Base-by-base conservation (phyloP, 148 eudicot genomes). In the Fagopyrum esculentum region DNA sequence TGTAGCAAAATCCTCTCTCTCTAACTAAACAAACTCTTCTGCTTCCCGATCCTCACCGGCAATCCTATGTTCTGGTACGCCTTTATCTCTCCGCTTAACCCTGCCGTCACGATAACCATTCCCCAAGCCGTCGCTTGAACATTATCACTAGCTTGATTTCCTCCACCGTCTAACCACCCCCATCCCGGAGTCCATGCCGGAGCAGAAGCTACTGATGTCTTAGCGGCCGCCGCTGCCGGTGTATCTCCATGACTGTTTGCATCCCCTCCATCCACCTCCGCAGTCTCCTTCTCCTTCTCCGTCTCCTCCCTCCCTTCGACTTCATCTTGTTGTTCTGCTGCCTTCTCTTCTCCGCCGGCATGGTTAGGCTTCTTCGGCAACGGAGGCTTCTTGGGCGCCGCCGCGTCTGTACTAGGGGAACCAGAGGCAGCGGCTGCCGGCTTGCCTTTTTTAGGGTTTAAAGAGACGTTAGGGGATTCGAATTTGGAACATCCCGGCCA, bases 61-160 rank as follows among this genome's bases (percentile, higher is more conserved):
- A 88, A 72, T 40, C 98, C 98, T 73, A 89, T 89, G 71, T 93
- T 93, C 77, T 89, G 98, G 78, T 86, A 93, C 29, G 92, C 87
- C 75, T 86, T 88, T 54, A 93, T 91, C 79, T 93, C 92, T 6
- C 98, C 98, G 73, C 86, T 74, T 13, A 86, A 86, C 19, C 94
- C 89, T 45, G 98, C 98, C 4, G 97, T 88, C 49, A 91, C 98
- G 26, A 93, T 91, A 70, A 89, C 97, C 87, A 91, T 85, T 54
- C 98, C 94, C 98, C 98, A 93, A 16, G 92, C 97, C 11, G 94
- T 17, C n/a, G 74, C 51, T 30, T 71, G 54, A 6, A 49, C 74
- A 16, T 35, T 49, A 17, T 49, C 55, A 6, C 2, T 11, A 4
- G 13, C 74, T 45, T 46, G 49, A 17, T 35, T 19, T 1, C 74